Conservation (phyloP, 768 basidiomycete species). For the Austroboletus eburneus region DNA sequence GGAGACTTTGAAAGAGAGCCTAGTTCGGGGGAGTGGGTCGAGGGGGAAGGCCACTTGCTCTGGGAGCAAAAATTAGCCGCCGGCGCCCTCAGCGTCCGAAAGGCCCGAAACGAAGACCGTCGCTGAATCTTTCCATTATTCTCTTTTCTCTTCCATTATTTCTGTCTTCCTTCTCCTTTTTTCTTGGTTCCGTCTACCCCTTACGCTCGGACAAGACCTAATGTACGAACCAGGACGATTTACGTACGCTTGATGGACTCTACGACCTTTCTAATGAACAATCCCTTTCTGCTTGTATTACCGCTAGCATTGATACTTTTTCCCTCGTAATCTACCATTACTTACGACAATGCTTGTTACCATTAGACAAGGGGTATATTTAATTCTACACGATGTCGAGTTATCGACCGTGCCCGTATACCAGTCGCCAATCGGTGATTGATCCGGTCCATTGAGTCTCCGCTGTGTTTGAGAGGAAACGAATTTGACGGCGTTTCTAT, state of each 20-base stretch:
- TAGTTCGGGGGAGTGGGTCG: constrained; percentile 59
- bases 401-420: background rate
- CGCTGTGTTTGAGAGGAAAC: constrained; percentile 6
- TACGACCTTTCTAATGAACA: constrained; percentile 17
- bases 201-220: constrained; percentile 12
- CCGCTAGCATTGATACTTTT: constrained; percentile 17
- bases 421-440: constrained; percentile 14
- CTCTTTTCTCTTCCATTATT: no score
- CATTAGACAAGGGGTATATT: constrained; percentile 16
- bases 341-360: constrained; percentile 14
- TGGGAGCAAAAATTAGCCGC: constrained; percentile 60
- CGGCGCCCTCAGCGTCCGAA: constrained; percentile 35
- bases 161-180: background rate
- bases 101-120: constrained; percentile 36
- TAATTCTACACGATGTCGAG: constrained; percentile 8
- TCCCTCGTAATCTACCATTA: constrained; percentile 22
- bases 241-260: constrained; percentile 23
- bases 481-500: constrained; percentile 21
- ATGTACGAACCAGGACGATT: constrained; percentile 16
- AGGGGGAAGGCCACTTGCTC: constrained; percentile 54
- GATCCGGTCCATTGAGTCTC: constrained; percentile 14
- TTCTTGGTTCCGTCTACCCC: background rate
- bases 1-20: constrained; percentile 81
- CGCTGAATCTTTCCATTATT: constrained; percentile 23
- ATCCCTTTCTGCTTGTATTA: constrained; percentile 14